Percentiles rank a stretch among this genome's conserved stretches.
phyloP scores from a whole-genome alignment of 805 yeast genomes.

The Yarrowia sp. region DNA sequence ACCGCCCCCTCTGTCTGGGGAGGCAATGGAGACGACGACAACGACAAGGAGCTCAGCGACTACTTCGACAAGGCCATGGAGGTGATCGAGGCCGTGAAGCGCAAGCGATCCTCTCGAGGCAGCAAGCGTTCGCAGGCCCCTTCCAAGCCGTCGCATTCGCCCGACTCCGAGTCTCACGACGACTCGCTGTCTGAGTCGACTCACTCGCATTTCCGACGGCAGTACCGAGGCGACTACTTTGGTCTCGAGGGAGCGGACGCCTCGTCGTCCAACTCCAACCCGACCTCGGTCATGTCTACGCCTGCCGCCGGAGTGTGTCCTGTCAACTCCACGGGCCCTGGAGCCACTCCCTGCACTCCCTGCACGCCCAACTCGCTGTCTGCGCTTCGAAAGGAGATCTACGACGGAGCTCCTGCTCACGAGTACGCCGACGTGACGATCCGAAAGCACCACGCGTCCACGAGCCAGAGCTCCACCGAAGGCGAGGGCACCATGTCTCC shows the following conservation, averaged over 20 bases:
- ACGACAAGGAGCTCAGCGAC: constrained; percentile 26
- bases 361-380: constrained; percentile 24
- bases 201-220: constrained; percentile 16
- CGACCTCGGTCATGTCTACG: constrained; percentile 19
- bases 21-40: constrained; percentile 19
- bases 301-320: constrained; percentile 8
- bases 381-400: constrained; percentile 17
- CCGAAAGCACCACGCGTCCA: constrained; percentile 12
- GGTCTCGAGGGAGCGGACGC: constrained; percentile 14
- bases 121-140: background rate
- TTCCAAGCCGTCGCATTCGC: background rate
- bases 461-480: constrained; percentile 25
- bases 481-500: constrained; percentile 23
- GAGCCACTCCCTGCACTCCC: constrained; percentile 26
- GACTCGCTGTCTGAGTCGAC: constrained; percentile 15
- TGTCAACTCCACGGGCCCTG: background rate
- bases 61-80: constrained; percentile 27
- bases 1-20: constrained; percentile 12
- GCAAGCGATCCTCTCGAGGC: constrained; percentile 13
- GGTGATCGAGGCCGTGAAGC: constrained; percentile 25
- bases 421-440: background rate
- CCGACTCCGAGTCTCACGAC: constrained; percentile 8
- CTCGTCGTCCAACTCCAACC: background rate
- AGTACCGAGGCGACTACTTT: constrained; percentile 24
- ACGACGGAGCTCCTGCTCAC: constrained; percentile 9